Conservation (phyloP, 164 flowering plant genomes). For the Macadamia tetraphylla region DNA sequence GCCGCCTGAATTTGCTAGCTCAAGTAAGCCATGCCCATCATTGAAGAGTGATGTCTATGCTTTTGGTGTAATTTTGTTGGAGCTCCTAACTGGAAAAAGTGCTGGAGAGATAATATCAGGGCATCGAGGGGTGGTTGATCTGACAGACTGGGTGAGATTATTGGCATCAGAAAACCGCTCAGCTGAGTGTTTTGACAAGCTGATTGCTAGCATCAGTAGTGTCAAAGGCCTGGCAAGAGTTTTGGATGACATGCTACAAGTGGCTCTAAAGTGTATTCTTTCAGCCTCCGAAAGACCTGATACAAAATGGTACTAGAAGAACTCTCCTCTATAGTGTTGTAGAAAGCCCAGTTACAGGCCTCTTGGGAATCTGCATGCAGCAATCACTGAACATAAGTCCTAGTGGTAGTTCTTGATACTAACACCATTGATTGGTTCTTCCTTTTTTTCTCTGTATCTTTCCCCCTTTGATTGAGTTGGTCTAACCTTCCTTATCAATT, state of each 20-base stretch:
- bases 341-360: not conserved
- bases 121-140: constrained; percentile 42
- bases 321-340: constrained; percentile 31
- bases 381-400: constrained; percentile 2
- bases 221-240: constrained; percentile 13
- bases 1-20: constrained; percentile 72
- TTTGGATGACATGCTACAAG: constrained; percentile 39
- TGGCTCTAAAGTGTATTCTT: constrained; percentile 58
- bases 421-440: constrained; percentile 6
- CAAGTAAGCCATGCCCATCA: constrained; percentile 68
- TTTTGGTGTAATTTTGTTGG: constrained; percentile 63
- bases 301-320: constrained; percentile 51
- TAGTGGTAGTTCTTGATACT: constrained; percentile 4
- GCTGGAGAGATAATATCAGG: constrained; percentile 52
- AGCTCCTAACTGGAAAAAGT: constrained; percentile 61
- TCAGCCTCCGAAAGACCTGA: constrained; percentile 73
- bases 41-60: constrained; percentile 76
- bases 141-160: constrained; percentile 66
- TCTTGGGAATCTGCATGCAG: not conserved
- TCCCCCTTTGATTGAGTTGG: not conserved
- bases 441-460: not conserved
- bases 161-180: constrained; percentile 41
- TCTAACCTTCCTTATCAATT: not conserved
- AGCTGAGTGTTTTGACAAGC: constrained; percentile 42
- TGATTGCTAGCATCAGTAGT: constrained; percentile 17